Conservation (phyloP, 768 basidiomycete species). For the Kwoniella bestiolae region DNA sequence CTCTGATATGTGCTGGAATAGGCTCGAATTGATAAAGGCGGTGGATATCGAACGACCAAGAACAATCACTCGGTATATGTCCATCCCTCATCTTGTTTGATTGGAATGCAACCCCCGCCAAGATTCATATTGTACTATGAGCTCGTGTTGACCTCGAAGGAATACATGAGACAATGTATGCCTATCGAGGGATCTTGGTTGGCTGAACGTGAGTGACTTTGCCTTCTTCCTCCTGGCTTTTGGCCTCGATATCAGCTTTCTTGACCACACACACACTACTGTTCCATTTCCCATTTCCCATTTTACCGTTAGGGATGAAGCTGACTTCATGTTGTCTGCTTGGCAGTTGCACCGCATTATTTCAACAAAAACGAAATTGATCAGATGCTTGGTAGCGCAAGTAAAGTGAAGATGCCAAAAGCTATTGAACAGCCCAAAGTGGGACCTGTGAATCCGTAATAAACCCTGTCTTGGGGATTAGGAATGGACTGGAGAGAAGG, state of each 20-base stretch:
- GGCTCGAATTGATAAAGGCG: slow-evolving; percentile 92
- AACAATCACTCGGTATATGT: slow-evolving; percentile 95
- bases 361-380: slow-evolving; percentile 69
- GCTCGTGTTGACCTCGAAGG: slow-evolving; percentile 95
- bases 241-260: too few species aligned
- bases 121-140: slow-evolving; percentile 93
- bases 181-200: slow-evolving; percentile 97
- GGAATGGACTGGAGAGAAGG: too few species aligned
- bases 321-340: not conserved
- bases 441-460: slow-evolving; percentile 38
- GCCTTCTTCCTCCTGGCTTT: too few species aligned
- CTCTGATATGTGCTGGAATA: slow-evolving; percentile 49
- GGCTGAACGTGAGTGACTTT: slow-evolving; percentile 70
- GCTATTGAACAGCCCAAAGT: slow-evolving; percentile 57
- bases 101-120: slow-evolving; percentile 92
- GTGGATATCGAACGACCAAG: slow-evolving; percentile 95
- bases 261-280: too few species aligned
- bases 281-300: too few species aligned
- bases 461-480: too few species aligned
- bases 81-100: slow-evolving; percentile 92
- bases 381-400: slow-evolving; percentile 40
- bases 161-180: slow-evolving; percentile 96
- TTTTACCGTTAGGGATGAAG: too few species aligned
- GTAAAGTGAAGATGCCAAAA: slow-evolving; percentile 88
- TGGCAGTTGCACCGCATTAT: slow-evolving; percentile 88